A percentile compares a stretch with the other conserved stretches of the same genome.
Conservation (phyloP, 2,329 filamentous ascomycete species). For the Diaporthe aspalathi region DNA sequence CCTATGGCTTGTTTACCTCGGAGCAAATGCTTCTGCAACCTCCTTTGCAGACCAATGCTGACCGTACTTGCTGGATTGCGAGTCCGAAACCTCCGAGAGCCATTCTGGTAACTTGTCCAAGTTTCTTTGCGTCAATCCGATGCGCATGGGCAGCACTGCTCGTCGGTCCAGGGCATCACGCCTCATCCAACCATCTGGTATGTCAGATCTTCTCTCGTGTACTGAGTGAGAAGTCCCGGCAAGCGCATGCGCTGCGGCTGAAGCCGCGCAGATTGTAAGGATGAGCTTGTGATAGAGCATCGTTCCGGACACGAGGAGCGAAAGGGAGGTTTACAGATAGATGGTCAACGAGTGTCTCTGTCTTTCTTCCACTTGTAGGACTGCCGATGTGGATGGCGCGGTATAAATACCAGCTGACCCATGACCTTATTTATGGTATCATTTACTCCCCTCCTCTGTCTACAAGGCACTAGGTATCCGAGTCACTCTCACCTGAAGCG, state of each 20-base stretch:
- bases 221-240: slow-evolving; percentile 20
- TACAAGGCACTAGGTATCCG: background rate
- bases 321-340: background rate
- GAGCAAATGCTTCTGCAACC: slow-evolving; percentile 36
- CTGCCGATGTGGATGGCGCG: background rate
- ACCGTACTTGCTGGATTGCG: slow-evolving; percentile 34
- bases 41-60: slow-evolving; percentile 38
- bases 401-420: slow-evolving; percentile 8
- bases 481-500: background rate
- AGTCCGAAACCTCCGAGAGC: slow-evolving; percentile 35
- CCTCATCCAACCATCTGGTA: slow-evolving; percentile 34
- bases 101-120: slow-evolving; percentile 32
- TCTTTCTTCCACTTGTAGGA: background rate
- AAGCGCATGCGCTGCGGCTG: slow-evolving; percentile 15
- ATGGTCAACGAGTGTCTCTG: background rate
- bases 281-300: slow-evolving; percentile 22
- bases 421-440: background rate
- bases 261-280: slow-evolving; percentile 13
- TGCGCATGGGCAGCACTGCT: slow-evolving; percentile 35
- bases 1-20: slow-evolving; percentile 1
- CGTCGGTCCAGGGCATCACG: slow-evolving; percentile 35
- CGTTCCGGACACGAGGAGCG: background rate
- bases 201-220: slow-evolving; percentile 34
- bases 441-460: background rate
- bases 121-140: slow-evolving; percentile 39